phyloP scores from a whole-genome alignment of 257 asterid genomes.

The Linderniella brevidens region DNA sequence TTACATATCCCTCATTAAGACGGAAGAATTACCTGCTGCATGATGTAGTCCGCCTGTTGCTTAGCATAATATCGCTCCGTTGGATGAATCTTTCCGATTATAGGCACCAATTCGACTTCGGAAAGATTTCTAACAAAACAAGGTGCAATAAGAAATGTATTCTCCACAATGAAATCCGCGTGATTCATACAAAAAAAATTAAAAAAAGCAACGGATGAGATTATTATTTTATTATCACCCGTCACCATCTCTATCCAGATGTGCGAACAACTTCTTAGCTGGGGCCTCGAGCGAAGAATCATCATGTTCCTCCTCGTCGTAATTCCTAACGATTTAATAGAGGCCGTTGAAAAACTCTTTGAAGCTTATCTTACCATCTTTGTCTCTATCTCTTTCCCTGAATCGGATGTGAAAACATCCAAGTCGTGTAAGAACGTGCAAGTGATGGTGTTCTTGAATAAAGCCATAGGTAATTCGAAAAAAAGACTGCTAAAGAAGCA shows the following conservation, averaged over 20 bases:
- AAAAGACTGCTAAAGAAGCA: too few species aligned
- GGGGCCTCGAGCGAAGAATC: conserved; percentile 32
- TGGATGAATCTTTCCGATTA: conserved; percentile 83
- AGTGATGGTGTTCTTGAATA: too few species aligned
- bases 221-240: conserved; percentile 44
- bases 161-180: too few species aligned
- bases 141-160: too few species aligned
- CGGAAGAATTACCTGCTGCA: conserved; percentile 95
- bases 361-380: conserved; percentile 73
- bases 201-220: too few species aligned
- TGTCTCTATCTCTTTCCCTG: conserved; percentile 87
- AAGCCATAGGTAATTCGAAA: too few species aligned
- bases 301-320: conserved; percentile 54
- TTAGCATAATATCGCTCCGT: conserved; percentile 75
- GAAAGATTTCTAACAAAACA: conserved; percentile 46
- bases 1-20: too few species aligned
- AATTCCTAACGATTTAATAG: conserved; percentile 60
- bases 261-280: conserved; percentile 51
- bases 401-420: too few species aligned
- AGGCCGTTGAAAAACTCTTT: conserved; percentile 84
- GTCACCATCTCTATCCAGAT: conserved; percentile 87
- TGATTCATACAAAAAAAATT: too few species aligned
- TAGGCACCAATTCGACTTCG: conserved; percentile 57
- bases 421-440: too few species aligned
- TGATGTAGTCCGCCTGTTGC: conserved; percentile 75